A percentile compares a stretch with the other conserved stretches of the same genome.
These are phyloP conservation scores for Russula brevipes DNA, from an alignment of 768 basidiomycete genomes.

Conservation along the genomic window DNA sequence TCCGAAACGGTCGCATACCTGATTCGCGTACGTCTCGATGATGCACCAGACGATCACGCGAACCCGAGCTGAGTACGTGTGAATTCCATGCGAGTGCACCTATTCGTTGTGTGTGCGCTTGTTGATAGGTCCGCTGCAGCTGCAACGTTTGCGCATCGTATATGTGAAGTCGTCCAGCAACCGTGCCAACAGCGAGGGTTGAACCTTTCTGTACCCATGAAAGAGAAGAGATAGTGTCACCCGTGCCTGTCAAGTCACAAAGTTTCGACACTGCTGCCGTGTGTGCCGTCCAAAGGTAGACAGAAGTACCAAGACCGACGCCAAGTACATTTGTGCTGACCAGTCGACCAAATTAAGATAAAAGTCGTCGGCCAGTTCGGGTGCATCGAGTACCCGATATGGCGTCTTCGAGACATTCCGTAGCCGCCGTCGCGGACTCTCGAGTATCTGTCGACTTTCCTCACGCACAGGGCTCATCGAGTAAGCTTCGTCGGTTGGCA, in stretches of 20 bases:
- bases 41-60: slow-evolving; percentile 83
- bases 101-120: slow-evolving; percentile 84
- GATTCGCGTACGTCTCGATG: slow-evolving; percentile 88
- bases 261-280: slow-evolving; percentile 90
- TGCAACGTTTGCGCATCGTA: slow-evolving; percentile 83
- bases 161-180: slow-evolving; percentile 84
- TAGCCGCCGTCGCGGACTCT: slow-evolving; percentile 75
- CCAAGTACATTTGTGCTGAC: slow-evolving; percentile 95
- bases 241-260: slow-evolving; percentile 63
- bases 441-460: slow-evolving; percentile 73
- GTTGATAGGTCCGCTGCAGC: slow-evolving; percentile 72
- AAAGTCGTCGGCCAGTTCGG: slow-evolving; percentile 96
- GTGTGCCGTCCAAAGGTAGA: slow-evolving; percentile 96
- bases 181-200: slow-evolving; percentile 88
- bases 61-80: slow-evolving; percentile 82
- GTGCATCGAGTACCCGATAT: slow-evolving; percentile 94
- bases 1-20: slow-evolving; percentile 57
- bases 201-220: slow-evolving; percentile 94
- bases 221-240: slow-evolving; percentile 79
- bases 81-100: slow-evolving; percentile 94
- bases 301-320: slow-evolving; percentile 85
- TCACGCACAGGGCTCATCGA: slow-evolving; percentile 86
- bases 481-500: slow-evolving; percentile 83
- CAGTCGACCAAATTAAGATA: slow-evolving; percentile 98
- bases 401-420: slow-evolving; percentile 90